Base-by-base conservation (phyloP, 2,329 filamentous ascomycete genomes). In the Cladophialophora carrionii region DNA sequence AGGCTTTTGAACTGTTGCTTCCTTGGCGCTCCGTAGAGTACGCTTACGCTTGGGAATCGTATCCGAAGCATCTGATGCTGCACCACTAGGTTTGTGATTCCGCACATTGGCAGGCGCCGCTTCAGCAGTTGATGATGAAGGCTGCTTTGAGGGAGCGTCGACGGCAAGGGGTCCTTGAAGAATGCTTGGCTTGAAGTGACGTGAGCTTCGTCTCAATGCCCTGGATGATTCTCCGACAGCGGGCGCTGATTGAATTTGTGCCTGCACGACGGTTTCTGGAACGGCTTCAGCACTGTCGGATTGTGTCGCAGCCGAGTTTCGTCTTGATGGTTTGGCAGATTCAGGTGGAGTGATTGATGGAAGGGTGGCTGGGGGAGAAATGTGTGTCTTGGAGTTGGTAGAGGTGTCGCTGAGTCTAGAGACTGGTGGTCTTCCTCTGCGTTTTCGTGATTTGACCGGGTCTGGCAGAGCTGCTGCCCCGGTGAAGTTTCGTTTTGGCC, bases 31-130 rank as follows among this genome's bases (percentile, higher is more conserved):
- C 57, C 24, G 48, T 17, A 53, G n/a, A 26, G 48, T 43, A 17
- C 61, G 52, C 10, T 49, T 57, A 43, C 31, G 56, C 14, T 54
- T 55, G 9, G 57, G 31, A 37, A 31, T 26, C 24, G 49, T 57
- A 20, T 49, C 61, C 5, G 37, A 31, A 4, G 8, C 10, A 10
- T 61, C 49, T 26, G 49, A 52, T 4, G 4, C 5, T 52, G 43
- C 29, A 14, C 34, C 12, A 26, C 24, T 22, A 37, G 57, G n/a
- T 37, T 53, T 41, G 8, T 6, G 10, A 17, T 32, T 24, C 8
- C 17, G 8, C 12, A 6, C n/a, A 12, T 10, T 53, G 6, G 8
- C 17, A 7, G 20, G 7, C 2, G n/a, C 20, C 41, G 48, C 22
- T 9, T 53, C 29, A 22, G 22, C 31, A n/a, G 57, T 12, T 22